phyloP scores from a whole-genome alignment of 2,329 filamentous ascomycete genomes.

The Cercospora janseana region DNA sequence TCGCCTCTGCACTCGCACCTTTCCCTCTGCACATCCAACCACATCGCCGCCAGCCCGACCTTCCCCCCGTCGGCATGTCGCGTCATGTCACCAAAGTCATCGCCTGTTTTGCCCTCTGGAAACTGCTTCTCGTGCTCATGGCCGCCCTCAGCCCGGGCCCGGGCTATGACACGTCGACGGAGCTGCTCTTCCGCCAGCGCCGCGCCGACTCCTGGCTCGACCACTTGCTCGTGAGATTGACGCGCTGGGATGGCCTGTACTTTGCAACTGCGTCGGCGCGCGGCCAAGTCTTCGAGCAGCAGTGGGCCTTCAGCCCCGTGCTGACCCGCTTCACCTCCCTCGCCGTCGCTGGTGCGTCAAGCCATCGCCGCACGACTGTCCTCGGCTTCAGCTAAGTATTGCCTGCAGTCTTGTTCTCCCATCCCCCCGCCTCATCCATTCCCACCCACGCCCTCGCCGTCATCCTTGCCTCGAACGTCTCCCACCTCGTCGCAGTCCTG shows the following conservation, averaged over 20 bases:
- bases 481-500: slow-evolving; percentile 73
- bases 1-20: too few relatives aligned
- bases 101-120: slow-evolving; percentile 61
- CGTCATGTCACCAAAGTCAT: slow-evolving; percentile 24
- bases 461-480: slow-evolving; percentile 66
- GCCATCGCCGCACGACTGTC: too few relatives aligned
- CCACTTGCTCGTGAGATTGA: slow-evolving; percentile 57
- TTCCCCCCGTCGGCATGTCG: too few relatives aligned
- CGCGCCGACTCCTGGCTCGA: slow-evolving; percentile 27
- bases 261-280: slow-evolving; percentile 62
- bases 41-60: too few relatives aligned
- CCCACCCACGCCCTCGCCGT: slow-evolving; percentile 53
- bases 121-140: slow-evolving; percentile 62
- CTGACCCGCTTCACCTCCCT: slow-evolving; percentile 48
- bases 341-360: slow-evolving; percentile 44
- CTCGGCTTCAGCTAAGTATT: slow-evolving; percentile 32
- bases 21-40: too few relatives aligned
- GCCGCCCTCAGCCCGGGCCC: slow-evolving; percentile 57
- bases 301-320: slow-evolving; percentile 75
- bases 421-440: slow-evolving; percentile 20
- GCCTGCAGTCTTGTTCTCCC: slow-evolving; percentile 12
- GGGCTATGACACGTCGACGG: slow-evolving; percentile 77
- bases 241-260: slow-evolving; percentile 80
- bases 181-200: slow-evolving; percentile 46
- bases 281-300: slow-evolving; percentile 73